These are phyloP conservation scores for Ormosia emarginata DNA, from an alignment of 306 rosid genomes.

Conservation along the genomic window DNA sequence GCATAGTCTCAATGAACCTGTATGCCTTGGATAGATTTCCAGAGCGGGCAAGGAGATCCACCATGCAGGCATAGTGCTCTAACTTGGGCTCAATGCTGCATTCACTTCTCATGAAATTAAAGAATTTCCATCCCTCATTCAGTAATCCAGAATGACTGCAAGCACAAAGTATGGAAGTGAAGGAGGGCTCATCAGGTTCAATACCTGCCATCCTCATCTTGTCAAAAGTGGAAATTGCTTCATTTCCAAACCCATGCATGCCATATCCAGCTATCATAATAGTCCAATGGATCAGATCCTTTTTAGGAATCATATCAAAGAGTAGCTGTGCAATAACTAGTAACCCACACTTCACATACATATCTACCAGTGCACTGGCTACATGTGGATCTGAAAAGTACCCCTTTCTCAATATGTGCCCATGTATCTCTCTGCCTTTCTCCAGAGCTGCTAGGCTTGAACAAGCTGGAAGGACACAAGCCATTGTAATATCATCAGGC, in stretches of 20 bases:
- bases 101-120: conserved; percentile 49
- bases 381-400: conserved; percentile 34
- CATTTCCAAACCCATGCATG: conserved; percentile 69
- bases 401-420: conserved; percentile 51
- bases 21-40: conserved; percentile 58
- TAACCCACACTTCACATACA: conserved; percentile 64
- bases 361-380: conserved; percentile 55
- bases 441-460: conserved; percentile 62
- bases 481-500: conserved; percentile 50
- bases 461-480: conserved; percentile 69
- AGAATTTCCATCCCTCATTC: conserved; percentile 60
- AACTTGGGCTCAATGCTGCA: conserved; percentile 46
- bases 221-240: conserved; percentile 48
- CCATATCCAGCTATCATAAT: conserved; percentile 46
- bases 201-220: conserved; percentile 30
- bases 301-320: conserved; percentile 13
- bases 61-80: conserved; percentile 75
- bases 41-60: conserved; percentile 50
- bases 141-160: conserved; percentile 69
- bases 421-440: conserved; percentile 66
- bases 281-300: conserved; percentile 31
- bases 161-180: conserved; percentile 59
- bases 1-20: conserved; percentile 53
- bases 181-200: conserved; percentile 42
- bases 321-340: conserved; percentile 34